phyloP scores from a whole-genome alignment of 2,329 filamentous ascomycete genomes.

The Alternaria sp. region DNA sequence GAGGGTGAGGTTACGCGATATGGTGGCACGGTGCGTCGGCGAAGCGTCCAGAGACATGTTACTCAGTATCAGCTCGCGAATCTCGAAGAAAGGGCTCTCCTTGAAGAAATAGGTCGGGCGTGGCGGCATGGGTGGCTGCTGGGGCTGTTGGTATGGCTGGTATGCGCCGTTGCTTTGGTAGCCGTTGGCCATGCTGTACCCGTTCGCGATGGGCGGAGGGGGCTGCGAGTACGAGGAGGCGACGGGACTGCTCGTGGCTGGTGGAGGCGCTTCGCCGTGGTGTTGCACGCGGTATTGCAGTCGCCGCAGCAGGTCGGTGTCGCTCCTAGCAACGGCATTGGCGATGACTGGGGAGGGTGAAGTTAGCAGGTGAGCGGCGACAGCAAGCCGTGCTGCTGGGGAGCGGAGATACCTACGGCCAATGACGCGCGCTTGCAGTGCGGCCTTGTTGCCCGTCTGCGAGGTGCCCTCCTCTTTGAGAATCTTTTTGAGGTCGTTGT shows the following conservation, averaged over 20 bases:
- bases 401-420: slow-evolving; percentile 66
- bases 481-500: slow-evolving; percentile 75
- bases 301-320: slow-evolving; percentile 46
- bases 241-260: slow-evolving; percentile 25
- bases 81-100: slow-evolving; percentile 82
- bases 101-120: slow-evolving; percentile 64
- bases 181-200: slow-evolving; percentile 32
- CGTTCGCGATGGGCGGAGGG: slow-evolving; percentile 26
- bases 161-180: slow-evolving; percentile 17
- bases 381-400: not conserved
- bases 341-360: slow-evolving; percentile 48
- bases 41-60: slow-evolving; percentile 72
- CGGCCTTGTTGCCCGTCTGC: slow-evolving; percentile 81
- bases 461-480: slow-evolving; percentile 73
- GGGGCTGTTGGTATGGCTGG: slow-evolving; percentile 23
- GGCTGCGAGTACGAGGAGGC: slow-evolving; percentile 22
- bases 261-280: slow-evolving; percentile 47
- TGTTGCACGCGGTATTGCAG: slow-evolving; percentile 51
- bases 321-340: slow-evolving; percentile 39
- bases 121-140: slow-evolving; percentile 18
- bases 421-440: slow-evolving; percentile 79
- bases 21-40: slow-evolving; percentile 65
- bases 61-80: slow-evolving; percentile 69
- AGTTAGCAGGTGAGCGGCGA: slow-evolving; percentile 20
- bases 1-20: slow-evolving; percentile 65